Evolutionary conservation across 805 yeast species (phyloP), one percentile per base, ranked within the genome.

Genomic region (Zygotorulaspora florentina): DNA sequence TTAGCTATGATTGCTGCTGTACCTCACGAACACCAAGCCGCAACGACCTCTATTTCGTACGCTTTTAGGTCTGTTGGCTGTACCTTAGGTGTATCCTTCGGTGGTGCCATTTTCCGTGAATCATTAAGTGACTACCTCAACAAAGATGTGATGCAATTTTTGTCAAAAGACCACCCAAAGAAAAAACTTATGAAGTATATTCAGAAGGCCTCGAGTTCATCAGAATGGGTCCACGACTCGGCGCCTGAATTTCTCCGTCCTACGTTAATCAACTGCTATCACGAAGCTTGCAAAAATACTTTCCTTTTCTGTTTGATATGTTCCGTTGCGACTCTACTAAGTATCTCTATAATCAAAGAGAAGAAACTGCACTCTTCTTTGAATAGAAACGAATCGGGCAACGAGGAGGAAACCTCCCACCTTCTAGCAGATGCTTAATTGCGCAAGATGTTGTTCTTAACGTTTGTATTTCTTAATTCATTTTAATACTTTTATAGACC

Each of bases 21-120:
- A 8, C 87, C 88, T 2, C 63, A 71, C 31, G 77, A 80, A 46
- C 75, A 73, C 53, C 90, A 83, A 59, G 96, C 96, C 1, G 76
- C 88, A 16, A 84, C 91, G 2, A 89, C 96, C 0, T 86, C 96
- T 0, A 85, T 90, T 47, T 95, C 87, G 59, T 89, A 90, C 62
- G 89, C 90, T 0, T 87, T 85, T 70, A 74, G 95, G 58, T 83
- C 91, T 8, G 82, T 89, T 0, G 96, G 95, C 0, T 83, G 91
- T n/a, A 85, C 93, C 0, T 65, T 87, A 40, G 95, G 95, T 31
- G 89, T 87, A 12, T 70, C 88, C 0, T 61, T 81, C 36, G 84
- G 83, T 0, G 77, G 84, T 3, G 81, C 85, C 3, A 71, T 83
- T 17, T 83, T 83, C 64, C 80, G 77, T 39, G 64, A 67, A 35